Conservation (phyloP, 2,329 filamentous ascomycete genomes). For the Nakataea oryzae region DNA sequence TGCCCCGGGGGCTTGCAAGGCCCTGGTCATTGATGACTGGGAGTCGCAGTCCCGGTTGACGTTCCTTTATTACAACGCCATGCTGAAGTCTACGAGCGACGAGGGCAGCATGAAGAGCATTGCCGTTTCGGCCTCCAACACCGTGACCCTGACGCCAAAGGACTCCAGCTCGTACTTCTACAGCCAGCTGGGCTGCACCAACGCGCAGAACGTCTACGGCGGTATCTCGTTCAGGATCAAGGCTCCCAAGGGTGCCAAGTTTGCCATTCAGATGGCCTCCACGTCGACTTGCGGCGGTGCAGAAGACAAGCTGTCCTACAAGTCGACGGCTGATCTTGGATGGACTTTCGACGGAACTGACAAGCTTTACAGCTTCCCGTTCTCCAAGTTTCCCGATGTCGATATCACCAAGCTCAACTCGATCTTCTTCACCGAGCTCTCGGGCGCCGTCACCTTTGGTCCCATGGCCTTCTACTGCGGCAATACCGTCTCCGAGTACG, state of each 20-base stretch:
- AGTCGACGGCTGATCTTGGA: conserved; percentile 36
- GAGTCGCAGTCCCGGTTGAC: conserved; percentile 50
- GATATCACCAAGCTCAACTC: conserved; percentile 41
- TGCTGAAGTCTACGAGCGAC: conserved; percentile 43
- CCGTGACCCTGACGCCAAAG: conserved; percentile 39
- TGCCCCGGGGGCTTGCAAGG: conserved; percentile 12
- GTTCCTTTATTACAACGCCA: conserved; percentile 50
- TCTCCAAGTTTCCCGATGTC: conserved; percentile 38
- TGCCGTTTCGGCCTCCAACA: conserved; percentile 38
- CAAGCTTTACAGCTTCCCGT: conserved; percentile 47
- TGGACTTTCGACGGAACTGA: conserved; percentile 52
- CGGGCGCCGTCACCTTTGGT: conserved; percentile 36
- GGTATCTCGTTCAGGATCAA: conserved; percentile 46
- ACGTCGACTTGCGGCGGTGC: conserved; percentile 28
- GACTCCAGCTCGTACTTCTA: conserved; percentile 45
- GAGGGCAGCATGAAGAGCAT: conserved; percentile 47
- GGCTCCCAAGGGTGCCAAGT: conserved; percentile 37
- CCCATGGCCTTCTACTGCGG: conserved; percentile 51
- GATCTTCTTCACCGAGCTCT: conserved; percentile 37
- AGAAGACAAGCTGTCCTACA: conserved; percentile 7
- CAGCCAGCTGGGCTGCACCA: conserved; percentile 42
- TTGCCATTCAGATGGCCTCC: conserved; percentile 40
- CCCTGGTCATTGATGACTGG: conserved; percentile 43
- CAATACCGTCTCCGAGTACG: conserved; percentile 34
- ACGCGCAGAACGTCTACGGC: conserved; percentile 37